Base-by-base conservation (phyloP, 495 filamentous ascomycete genomes). In the Glarea lozoyensis region DNA sequence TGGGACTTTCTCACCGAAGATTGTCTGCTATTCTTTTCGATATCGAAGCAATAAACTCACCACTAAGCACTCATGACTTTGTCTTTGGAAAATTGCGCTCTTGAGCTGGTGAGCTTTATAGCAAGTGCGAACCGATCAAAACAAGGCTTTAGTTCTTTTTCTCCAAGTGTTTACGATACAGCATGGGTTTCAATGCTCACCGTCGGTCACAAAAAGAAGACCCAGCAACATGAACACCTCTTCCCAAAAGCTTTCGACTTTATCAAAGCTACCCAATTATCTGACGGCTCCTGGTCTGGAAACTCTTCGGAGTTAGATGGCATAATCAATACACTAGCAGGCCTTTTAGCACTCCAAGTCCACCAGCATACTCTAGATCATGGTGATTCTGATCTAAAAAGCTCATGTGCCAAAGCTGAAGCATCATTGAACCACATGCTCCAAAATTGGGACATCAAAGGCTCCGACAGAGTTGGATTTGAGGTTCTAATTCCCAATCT, bases 101-200 rank as follows among this genome's bases (percentile, higher is more conserved):
- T 35, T 16, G 6, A 11, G 15, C 6, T 16, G 32, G 17, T 35
- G 10, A 35, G 37, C 37, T 4, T 6, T 7, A 7, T 39, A 12
- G 37, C 15, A 12, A 39, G 16, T 15, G 37, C 9, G 10, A 20
- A 7, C 37, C 18, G 16, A 11, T 6, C 15, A 25, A 12, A 12
- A 6, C 12, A 19, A 11, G 37, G 37, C 4, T 9, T 6, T 12
- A 23, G 38, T 4, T 41, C 53, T 2, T 55, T 68, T 46, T 55
- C 54, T 3, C 27, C 49, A 16, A 54, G 58, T 3, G 44, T 67
- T 24, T 71, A 73, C 45, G 67, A 69, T 35, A 68, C 69, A 4
- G 66, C 68, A 3, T 73, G 67, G 69, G 39, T 70, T 0, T 60
- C 69, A 1, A 62, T 73, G 62, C 37, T 71, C 10, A 29, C 25